phyloP scores from a whole-genome alignment of 1,139 yeast genomes.

The Candida sojae region DNA sequence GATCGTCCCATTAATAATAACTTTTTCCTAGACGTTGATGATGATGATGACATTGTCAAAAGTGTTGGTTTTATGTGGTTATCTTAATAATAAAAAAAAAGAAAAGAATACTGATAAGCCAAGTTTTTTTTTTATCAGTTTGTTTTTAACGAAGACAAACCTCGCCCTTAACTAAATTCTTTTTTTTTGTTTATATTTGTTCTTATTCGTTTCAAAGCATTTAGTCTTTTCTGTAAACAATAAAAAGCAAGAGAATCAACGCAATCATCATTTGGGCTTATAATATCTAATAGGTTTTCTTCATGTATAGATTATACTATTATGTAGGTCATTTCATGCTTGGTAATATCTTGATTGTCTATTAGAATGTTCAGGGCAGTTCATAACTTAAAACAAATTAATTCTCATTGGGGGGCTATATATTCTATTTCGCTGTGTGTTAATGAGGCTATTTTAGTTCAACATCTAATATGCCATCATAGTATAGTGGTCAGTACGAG shows the following conservation, averaged over 20 bases:
- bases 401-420: no score
- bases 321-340: no score
- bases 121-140: not conserved
- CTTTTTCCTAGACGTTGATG: conserved; percentile 39
- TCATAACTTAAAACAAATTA: no score
- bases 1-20: conserved; percentile 77
- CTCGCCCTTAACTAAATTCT: not conserved
- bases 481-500: not conserved
- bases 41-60: conserved; percentile 21
- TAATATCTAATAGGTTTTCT: no score
- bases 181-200: not conserved
- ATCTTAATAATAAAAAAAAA: not conserved
- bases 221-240: no score
- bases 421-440: no score
- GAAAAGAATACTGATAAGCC: not conserved
- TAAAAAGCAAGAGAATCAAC: no score
- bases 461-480: not conserved
- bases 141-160: not conserved
- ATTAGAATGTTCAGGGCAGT: no score
- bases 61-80: not conserved
- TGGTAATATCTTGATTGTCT: no score
- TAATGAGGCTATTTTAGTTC: not conserved
- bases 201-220: no score
- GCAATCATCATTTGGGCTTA: no score
- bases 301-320: no score